phyloP scores from a whole-genome alignment of 2,329 filamentous ascomycete genomes.

The Neofusicoccum sp. region DNA sequence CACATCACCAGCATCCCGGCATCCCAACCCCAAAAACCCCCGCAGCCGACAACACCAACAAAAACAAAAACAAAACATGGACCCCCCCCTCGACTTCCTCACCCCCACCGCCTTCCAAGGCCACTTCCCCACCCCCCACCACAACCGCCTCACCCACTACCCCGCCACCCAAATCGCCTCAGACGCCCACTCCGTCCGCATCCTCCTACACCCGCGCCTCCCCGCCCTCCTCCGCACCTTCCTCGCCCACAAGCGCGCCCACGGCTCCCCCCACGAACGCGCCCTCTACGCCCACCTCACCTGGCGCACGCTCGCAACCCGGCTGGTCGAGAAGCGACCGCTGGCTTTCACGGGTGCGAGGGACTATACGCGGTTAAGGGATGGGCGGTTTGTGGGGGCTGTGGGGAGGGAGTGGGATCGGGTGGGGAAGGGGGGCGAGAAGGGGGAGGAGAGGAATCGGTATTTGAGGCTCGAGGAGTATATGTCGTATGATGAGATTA shows the following conservation, averaged over 20 bases:
- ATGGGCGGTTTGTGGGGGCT: constrained; percentile 23
- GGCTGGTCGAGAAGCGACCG: constrained; percentile 34
- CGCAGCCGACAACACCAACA: too few species aligned
- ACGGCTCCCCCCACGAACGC: constrained; percentile 32
- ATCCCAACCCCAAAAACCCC: too few species aligned
- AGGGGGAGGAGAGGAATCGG: constrained; percentile 22
- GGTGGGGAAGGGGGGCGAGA: constrained; percentile 27
- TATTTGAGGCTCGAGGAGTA: constrained; percentile 30
- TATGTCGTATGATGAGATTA: constrained; percentile 39
- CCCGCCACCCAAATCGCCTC: constrained; percentile 5
- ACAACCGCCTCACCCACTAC: constrained; percentile 31
- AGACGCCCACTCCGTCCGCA: constrained; percentile 29
- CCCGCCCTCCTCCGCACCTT: constrained; percentile 30
- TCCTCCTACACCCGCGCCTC: constrained; percentile 33
- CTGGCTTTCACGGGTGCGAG: constrained; percentile 30
- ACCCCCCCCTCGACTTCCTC: constrained; percentile 6
- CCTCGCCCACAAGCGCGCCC: constrained; percentile 31
- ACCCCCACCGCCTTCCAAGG: background rate
- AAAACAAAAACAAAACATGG: background rate
- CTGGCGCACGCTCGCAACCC: constrained; percentile 27
- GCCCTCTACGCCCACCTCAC: constrained; percentile 27
- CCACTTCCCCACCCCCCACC: background rate
- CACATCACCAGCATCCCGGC: too few species aligned
- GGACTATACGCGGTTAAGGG: constrained; percentile 34
- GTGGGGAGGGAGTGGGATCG: constrained; percentile 31